Evolutionary conservation across 2,329 filamentous ascomycete genomes (phyloP), one percentile per base, ranked within the genome.

Genomic region (Stachybotrys echinatus): DNA sequence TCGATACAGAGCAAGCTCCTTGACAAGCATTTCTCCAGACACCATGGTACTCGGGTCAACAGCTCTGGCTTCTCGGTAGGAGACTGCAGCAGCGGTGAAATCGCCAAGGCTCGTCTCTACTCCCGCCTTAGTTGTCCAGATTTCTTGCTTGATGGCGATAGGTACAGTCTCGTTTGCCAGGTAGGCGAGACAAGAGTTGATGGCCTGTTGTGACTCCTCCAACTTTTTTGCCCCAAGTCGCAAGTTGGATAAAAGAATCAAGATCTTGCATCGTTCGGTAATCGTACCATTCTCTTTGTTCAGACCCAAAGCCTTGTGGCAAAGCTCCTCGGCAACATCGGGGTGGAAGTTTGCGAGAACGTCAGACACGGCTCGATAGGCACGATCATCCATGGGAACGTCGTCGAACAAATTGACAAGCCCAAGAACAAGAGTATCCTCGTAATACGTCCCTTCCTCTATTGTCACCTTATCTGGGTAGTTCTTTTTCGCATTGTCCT

Each of bases 11-110:
- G 45, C 23, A 1, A 64, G 49, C 34, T 63, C 60, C 20, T 55
- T 55, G 3, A 52, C 48, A 2, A 64, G 49, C 3, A 53, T 48
- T 21, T 56, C 49, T 1, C 55, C 60, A 2, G 51, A n/a, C 0
- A 56, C 60, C 21, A 58, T 12, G 1, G 22, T 22, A 23, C 48
- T 45, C 1, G 59, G 61, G n/a, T 64, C 61, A 7, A 52, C 45
- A 0, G 39, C 21, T 18, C 42, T 45, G 42, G 42, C 42, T 10
- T 14, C 42, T 8, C 42, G 42, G 42, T 45, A 45, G n/a, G 42
- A 45, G n/a, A n/a, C n/a, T 12, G 42, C 42, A 14, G 42, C 20
- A 12, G 42, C 42, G 10, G 19, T 8, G 12, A 6, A 22, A n/a
- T 45, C 22, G 20, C 21, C 42, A 5, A 23, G 19, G 23, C 27